Base-by-base conservation (phyloP, 2,329 filamentous ascomycete genomes). In the Diaporthe caulivora region DNA sequence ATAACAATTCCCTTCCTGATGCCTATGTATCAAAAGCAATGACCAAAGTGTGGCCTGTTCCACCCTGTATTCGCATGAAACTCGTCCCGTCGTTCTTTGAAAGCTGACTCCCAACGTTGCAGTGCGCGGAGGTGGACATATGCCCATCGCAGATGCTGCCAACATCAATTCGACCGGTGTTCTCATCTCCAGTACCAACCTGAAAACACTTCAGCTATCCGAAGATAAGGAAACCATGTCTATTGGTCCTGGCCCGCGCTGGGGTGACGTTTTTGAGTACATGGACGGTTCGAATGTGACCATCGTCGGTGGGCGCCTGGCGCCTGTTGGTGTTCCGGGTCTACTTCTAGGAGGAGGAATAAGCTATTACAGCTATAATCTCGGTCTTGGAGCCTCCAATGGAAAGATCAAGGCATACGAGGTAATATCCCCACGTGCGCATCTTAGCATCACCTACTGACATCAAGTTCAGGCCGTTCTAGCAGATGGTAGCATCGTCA, bases 171-270 rank as follows among this genome's bases (percentile, higher is more conserved):
- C 77, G 15, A 70, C 74, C 18, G 78, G 81, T n/a, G 76, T 81
- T 54, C 75, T 81, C 1, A 80, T 87, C 64, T 83, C 83, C 71
- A 78, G 87, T 40, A 79, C 80, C 31, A 71, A 77, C 42, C 58
- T 83, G n/a, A 79, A 80, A 49, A 74, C 78, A n/a, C 78, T 82
- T n/a, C 70, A 74, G 34, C 60, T 82, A 6, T 80, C 80, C 15
- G 72, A 73, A 1, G 81, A 82, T 53, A 76, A 75, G 64, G 76
- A 72, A 21, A 79, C 79, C 13, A 78, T 80, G 29, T 77, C 76
- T 13, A 77, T 83, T 7, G 82, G 81, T 6, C 76, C 81, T 31
- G 82, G 80, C 26, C 77, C 77, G 58, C 77, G 77, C 51, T 81
- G 81, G 77, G 76, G 78, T 18, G 74, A 73, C 3, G 78, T 83